A percentile compares a stretch with the other conserved stretches of the same genome.
These are phyloP conservation scores for Talaromyces islandicus DNA, from an alignment of 2,329 filamentous ascomycete genomes.

Conservation along the genomic window DNA sequence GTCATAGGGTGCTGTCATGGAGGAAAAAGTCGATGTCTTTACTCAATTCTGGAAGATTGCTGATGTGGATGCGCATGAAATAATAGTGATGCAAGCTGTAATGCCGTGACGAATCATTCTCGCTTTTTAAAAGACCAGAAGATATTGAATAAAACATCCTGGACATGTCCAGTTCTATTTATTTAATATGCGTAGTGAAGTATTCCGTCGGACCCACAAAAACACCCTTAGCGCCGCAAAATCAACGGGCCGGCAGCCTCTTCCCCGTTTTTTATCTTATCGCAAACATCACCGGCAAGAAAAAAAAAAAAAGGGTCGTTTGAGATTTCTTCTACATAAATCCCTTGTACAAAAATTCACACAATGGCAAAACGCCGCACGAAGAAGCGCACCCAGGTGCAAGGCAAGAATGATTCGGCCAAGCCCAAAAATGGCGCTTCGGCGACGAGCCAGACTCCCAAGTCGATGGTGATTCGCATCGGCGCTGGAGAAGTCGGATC, in stretches of 20 bases:
- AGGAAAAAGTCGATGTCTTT: not conserved
- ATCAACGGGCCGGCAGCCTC: conserved; percentile 31
- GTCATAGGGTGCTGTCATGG: not conserved
- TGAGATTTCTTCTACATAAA: not conserved
- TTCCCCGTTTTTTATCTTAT: conserved; percentile 24
- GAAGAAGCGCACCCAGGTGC: conserved; percentile 84
- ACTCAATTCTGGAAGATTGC: not conserved
- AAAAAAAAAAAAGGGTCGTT: conserved; percentile 1
- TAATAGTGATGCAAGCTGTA: not conserved
- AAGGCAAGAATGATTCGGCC: conserved; percentile 52
- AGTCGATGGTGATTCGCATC: conserved; percentile 97
- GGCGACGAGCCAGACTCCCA: conserved; percentile 51
- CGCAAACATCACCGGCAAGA: conserved; percentile 13
- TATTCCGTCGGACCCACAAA: conserved; percentile 13
- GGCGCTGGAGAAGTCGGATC: conserved; percentile 89
- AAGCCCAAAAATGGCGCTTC: conserved; percentile 37
- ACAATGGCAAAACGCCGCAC: conserved; percentile 72
- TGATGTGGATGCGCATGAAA: not conserved
- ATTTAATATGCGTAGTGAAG: too few relatives aligned
- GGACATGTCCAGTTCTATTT: not conserved
- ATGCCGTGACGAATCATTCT: not conserved
- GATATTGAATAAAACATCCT: not conserved
- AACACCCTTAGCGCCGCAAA: conserved; percentile 29
- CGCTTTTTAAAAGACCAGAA: not conserved
- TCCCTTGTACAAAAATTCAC: not conserved